These are phyloP conservation scores for Zizania latifolia DNA, from an alignment of 176 grass and related monocot genomes.

Conservation along the genomic window DNA sequence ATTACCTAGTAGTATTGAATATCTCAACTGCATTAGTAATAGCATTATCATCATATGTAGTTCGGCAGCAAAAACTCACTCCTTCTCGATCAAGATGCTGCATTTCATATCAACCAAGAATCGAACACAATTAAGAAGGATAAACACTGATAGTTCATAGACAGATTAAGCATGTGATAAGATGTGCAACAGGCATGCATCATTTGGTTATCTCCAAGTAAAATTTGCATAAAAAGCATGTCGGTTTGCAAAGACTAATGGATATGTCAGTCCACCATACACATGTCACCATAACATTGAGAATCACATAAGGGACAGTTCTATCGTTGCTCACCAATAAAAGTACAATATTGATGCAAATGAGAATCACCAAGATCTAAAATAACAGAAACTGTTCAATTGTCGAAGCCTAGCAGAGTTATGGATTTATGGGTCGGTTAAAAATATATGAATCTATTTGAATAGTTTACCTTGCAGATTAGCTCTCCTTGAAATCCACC, in stretches of 20 bases:
- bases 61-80: slow-evolving; percentile 85
- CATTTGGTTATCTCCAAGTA: background rate
- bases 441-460: slow-evolving; percentile 8
- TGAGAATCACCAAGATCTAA: background rate
- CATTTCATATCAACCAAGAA: slow-evolving; percentile 28
- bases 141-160: background rate
- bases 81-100: slow-evolving; percentile 87
- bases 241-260: background rate
- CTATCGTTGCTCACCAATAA: slow-evolving; percentile 2
- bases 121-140: background rate
- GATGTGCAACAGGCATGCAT: background rate
- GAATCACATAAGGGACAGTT: background rate
- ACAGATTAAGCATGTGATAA: slow-evolving; percentile 3
- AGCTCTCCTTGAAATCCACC: slow-evolving; percentile 91
- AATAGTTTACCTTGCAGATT: slow-evolving; percentile 68
- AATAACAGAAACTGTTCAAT: background rate
- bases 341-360: background rate
- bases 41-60: slow-evolving; percentile 98
- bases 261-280: background rate
- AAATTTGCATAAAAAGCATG: background rate
- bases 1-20: slow-evolving; percentile 81
- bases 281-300: background rate
- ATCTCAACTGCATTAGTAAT: slow-evolving; percentile 97
- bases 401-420: background rate
- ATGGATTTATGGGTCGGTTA: background rate